Evolutionary conservation across 2,329 filamentous ascomycete species (phyloP), one percentile per base, ranked within the genome.

Genomic region (Alternaria viburni): DNA sequence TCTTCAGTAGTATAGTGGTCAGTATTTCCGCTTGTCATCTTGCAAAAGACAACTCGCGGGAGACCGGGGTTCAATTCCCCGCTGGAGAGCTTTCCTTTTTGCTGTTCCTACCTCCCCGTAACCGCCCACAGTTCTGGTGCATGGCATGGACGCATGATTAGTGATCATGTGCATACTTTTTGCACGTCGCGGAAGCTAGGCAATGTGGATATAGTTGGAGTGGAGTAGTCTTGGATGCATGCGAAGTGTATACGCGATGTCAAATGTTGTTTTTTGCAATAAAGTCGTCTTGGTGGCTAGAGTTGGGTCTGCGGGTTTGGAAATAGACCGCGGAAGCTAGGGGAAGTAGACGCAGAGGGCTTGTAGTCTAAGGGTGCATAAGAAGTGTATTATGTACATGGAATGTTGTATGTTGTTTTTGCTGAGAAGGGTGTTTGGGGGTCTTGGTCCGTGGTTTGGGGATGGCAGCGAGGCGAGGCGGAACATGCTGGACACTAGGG

Each of bases 1-100:
- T 52, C 49, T 52, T 52, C 49, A 52, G 49, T 52, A 52, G 49
- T 52, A 52, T 52, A 52, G 49, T 52, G 49, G 49, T 52, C 49
- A 52, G 49, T 52, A 52, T 52, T 52, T 52, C 49, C 49, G 49
- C 28, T 52, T 52, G 49, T 52, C 49, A 52, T 32, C 28, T 21
- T 41, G 36, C 19, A 19, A 52, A 15, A 15, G 49, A 32, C 49
- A 52, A 52, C 28, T 23, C 49, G 49, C 49, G 49, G 49, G 49
- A 52, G 49, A 52, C 49, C 49, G 30, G 49, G 28, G 49, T 52
- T 52, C 49, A 52, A 52, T 52, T 41, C 49, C 19, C 28, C 30
- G 49, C 49, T 52, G 49, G 49, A 52, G 49, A 52, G 49, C 11
- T 13, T 17, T 41, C 4, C 13, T 28, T 52, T 52, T 52, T 52